Evolutionary conservation across 2,329 filamentous ascomycete species (phyloP), one percentile per base, ranked within the genome.

Genomic region (Claviceps monticola): DNA sequence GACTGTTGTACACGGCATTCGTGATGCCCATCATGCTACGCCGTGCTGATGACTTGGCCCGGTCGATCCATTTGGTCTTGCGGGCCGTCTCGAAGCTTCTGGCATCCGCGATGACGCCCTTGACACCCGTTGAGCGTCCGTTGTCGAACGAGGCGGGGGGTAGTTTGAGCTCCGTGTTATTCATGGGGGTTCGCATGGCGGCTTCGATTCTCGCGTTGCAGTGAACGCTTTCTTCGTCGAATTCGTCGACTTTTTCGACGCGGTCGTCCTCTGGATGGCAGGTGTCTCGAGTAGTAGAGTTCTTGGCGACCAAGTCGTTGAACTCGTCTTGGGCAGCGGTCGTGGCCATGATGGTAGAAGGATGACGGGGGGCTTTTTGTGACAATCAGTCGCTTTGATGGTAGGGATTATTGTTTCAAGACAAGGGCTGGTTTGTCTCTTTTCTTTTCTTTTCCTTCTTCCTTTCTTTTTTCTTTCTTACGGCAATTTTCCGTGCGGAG

Each of bases 21-120:
- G 71, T 68, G 42, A 73, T 57, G 53, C 76, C 76, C 46, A 80
- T 74, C 52, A 81, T 74, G 60, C 76, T 79, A 55, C 72, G 70
- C 52, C 78, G 72, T 36, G 74, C 77, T 44, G 71, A 70, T 38
- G 71, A 71, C 55, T 71, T 71, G 53, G 76, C 74, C 51, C 71
- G 72, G 62, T 68, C 72, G 59, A 71, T 71, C 72, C 75, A 79
- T 56, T 76, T 78, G 59, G 62, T 68, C 61, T 74, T 74, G 58
- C 76, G 74, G 13, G 84, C 84, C 60, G 79, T 74, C 68, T 88
- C 84, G 66, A 84, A 91, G 61, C 82, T 81, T 61, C 86, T 77
- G 39, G 87, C 87, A 64, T 93, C 87, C 59, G 86, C 85, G 62
- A 93, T 91, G 66, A 93, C 87, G 56, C 87, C 87, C 72, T 91